Evolutionary conservation across 2,329 filamentous ascomycete genomes (phyloP), one percentile per base, ranked within the genome.

Genomic region (Penicillium rolfsii): DNA sequence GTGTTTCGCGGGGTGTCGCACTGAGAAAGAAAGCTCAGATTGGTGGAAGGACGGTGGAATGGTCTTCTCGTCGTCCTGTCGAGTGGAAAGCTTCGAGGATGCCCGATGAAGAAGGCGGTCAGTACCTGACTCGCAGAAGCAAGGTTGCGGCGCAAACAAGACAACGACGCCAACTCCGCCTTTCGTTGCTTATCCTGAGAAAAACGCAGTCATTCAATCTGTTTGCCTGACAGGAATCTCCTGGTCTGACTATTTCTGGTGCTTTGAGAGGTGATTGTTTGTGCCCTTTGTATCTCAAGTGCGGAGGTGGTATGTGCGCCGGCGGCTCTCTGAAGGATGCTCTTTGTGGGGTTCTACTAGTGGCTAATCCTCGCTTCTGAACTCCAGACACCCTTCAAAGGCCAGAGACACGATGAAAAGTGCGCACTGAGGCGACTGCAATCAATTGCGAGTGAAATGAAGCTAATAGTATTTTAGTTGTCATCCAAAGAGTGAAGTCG

Each of bases 401-500:
- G 14, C 50, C 35, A 22, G 30, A 12, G 38, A 53, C 26, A 58
- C n/a, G 19, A 64, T 64, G 59, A 64, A 64, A 33, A 28, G 62
- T 64, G 22, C n/a, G 58, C 24, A 11, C 22, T 12, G 8, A 46
- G 6, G 2, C 7, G 9, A 52, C 11, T 16, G 26, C 40, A 36
- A 45, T 54, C 1, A 8, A 28, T 11, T 4, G 33, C 28, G 24
- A 9, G 16, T 28, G 22, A 19, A 5, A 11, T 53, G 6, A 24
- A 33, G 36, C 64, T 68, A 59, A 67, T 22, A 7, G 4, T 5
- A 9, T n/a, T 7, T 56, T 72, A 97, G 95, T 93, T 57, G 91
- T 99, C 62, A 81, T 98, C 56, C 95, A 99, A 79, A 87, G 95
- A 67, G 95, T 99, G 55, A 87, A 97, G 62, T 98, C 93, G 46